These are phyloP conservation scores for Colletotrichum liaoningense DNA, from an alignment of 2,329 filamentous ascomycete species.

Conservation along the genomic window DNA sequence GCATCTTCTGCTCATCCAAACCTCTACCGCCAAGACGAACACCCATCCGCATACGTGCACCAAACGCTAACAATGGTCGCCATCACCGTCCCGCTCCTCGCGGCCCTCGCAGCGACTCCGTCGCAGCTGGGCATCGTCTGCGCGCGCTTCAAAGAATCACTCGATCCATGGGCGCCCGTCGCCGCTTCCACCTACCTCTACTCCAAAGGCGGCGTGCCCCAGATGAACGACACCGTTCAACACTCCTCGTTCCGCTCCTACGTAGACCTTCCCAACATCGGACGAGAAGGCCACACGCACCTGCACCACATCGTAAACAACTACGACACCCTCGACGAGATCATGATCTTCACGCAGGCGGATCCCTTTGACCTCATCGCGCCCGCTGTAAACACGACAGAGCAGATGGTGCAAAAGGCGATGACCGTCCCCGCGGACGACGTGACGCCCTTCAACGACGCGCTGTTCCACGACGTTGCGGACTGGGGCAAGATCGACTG, in stretches of 20 bases:
- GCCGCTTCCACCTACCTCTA: slow-evolving; percentile 32
- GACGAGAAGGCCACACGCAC: slow-evolving; percentile 33
- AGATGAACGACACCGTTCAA: slow-evolving; percentile 27
- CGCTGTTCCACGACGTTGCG: slow-evolving; percentile 25
- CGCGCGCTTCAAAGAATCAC: slow-evolving; percentile 33
- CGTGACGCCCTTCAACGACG: slow-evolving; percentile 35
- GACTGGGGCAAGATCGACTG: slow-evolving; percentile 34
- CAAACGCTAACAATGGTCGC: neutral
- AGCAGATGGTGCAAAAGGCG: slow-evolving; percentile 29
- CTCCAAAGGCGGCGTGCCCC: slow-evolving; percentile 29
- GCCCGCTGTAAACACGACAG: slow-evolving; percentile 12
- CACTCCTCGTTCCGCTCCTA: slow-evolving; percentile 34
- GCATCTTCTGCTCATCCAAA: too few relatives aligned
- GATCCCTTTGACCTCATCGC: slow-evolving; percentile 29
- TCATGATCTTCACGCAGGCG: slow-evolving; percentile 35
- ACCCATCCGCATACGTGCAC: too few relatives aligned
- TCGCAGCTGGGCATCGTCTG: slow-evolving; percentile 25
- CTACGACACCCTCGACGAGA: slow-evolving; percentile 31
- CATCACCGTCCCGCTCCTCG: neutral
- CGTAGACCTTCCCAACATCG: slow-evolving; percentile 24
- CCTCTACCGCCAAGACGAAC: too few relatives aligned
- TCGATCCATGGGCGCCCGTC: slow-evolving; percentile 29
- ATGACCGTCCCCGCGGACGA: slow-evolving; percentile 9
- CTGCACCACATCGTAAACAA: slow-evolving; percentile 26
- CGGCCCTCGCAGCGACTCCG: neutral